Evolutionary conservation across 164 flowering plant genomes (phyloP).

Genomic region (Chloranthus sessilifolius): DNA sequence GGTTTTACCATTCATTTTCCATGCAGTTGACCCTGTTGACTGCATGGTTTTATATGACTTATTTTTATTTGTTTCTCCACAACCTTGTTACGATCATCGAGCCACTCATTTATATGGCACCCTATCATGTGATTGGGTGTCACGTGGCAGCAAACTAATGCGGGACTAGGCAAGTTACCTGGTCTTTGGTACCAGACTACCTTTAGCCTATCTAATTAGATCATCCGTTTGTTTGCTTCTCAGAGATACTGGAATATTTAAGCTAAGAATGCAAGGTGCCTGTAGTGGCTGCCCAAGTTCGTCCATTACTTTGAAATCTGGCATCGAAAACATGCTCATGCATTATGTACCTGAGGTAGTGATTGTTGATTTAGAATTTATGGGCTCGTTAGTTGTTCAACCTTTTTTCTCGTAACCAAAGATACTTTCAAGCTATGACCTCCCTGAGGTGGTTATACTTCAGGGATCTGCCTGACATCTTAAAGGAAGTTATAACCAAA

Average conservation of each 20-base stretch:
- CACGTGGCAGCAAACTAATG: too few relatives aligned
- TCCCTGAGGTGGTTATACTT: neutral
- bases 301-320: conserved; percentile 94
- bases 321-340: conserved; percentile 97
- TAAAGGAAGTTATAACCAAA: neutral
- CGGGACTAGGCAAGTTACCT: too few relatives aligned
- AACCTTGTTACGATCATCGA: too few relatives aligned
- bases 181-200: too few relatives aligned
- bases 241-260: conserved; percentile 87
- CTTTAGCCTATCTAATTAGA: too few relatives aligned
- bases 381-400: neutral
- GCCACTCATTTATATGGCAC: too few relatives aligned
- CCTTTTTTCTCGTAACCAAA: neutral
- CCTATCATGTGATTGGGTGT: too few relatives aligned
- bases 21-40: too few relatives aligned
- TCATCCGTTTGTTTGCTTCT: conserved; percentile 6
- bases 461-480: neutral
- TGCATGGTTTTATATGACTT: too few relatives aligned
- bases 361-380: neutral
- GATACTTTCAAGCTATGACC: neutral
- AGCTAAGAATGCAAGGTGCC: conserved; percentile 93
- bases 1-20: too few relatives aligned
- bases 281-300: conserved; percentile 99
- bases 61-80: too few relatives aligned
- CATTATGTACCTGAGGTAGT: conserved; percentile 94